Conservation (phyloP, 2,329 filamentous ascomycete genomes). For the Delphinella strobiligena region DNA sequence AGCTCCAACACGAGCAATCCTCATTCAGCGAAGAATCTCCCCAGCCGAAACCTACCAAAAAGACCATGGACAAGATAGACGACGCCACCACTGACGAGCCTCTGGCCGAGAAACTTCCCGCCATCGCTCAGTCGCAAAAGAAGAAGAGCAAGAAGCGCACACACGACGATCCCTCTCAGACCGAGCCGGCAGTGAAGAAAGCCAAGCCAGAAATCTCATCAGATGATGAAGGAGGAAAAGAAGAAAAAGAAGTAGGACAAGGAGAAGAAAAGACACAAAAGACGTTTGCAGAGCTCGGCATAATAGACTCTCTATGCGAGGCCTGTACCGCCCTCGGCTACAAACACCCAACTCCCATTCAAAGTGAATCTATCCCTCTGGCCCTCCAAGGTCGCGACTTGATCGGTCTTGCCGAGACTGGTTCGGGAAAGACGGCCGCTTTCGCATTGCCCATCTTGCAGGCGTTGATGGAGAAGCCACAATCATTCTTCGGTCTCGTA, state of each 20-base stretch:
- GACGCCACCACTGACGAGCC: slow-evolving; percentile 1
- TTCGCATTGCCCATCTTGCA: slow-evolving; percentile 91
- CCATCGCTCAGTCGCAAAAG: neutral
- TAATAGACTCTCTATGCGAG: slow-evolving; percentile 79
- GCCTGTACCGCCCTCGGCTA: slow-evolving; percentile 74
- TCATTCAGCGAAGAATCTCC: slow-evolving; percentile 5
- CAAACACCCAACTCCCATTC: slow-evolving; percentile 79
- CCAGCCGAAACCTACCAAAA: slow-evolving; percentile 8
- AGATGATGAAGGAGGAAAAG: slow-evolving; percentile 12
- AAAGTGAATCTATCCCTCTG: slow-evolving; percentile 68
- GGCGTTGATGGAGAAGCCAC: slow-evolving; percentile 76
- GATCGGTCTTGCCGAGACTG: slow-evolving; percentile 90
- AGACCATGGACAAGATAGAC: slow-evolving; percentile 8
- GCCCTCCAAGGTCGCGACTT: slow-evolving; percentile 74
- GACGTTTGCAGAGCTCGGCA: slow-evolving; percentile 60
- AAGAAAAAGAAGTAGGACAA: slow-evolving; percentile 18
- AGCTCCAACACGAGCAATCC: slow-evolving; percentile 18
- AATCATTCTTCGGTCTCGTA: slow-evolving; percentile 75
- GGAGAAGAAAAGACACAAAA: slow-evolving; percentile 25
- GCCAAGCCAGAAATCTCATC: slow-evolving; percentile 12
- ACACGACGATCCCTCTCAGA: slow-evolving; percentile 5
- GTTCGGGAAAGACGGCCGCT: slow-evolving; percentile 89
- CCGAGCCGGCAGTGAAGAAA: slow-evolving; percentile 11
- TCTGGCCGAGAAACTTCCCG: neutral
- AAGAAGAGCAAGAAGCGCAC: slow-evolving; percentile 10